These are phyloP conservation scores for Botrytis galanthina DNA, from an alignment of 2,329 filamentous ascomycete genomes.

Conservation along the genomic window DNA sequence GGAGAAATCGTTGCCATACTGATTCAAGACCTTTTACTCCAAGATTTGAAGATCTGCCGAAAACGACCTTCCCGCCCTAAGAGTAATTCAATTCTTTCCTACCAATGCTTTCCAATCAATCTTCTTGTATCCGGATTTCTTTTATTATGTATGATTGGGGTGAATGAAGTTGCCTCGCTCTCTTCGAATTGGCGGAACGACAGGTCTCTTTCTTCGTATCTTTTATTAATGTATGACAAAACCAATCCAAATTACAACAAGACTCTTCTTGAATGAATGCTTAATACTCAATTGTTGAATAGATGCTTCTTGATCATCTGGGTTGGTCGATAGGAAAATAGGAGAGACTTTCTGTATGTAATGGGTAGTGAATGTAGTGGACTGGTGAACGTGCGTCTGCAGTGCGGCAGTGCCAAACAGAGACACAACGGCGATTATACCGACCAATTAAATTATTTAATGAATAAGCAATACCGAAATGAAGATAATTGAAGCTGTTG, in stretches of 20 bases:
- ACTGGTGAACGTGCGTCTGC: constrained; percentile 24
- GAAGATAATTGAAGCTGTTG: constrained; percentile 1
- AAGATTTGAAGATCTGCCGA: neutral
- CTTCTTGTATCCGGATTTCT: neutral
- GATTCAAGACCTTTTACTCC: neutral
- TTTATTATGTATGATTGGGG: neutral
- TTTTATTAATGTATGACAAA: neutral
- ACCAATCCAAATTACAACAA: neutral
- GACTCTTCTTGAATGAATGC: neutral
- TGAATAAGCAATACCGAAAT: neutral
- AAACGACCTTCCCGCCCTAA: neutral
- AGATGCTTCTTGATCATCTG: neutral
- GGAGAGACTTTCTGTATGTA: constrained; percentile 15
- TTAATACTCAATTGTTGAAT: neutral
- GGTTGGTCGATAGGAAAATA: constrained; percentile 14
- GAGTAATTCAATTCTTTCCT: neutral
- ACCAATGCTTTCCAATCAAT: neutral
- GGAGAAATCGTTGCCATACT: constrained; percentile 40
- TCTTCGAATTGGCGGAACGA: neutral
- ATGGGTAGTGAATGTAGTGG: constrained; percentile 17
- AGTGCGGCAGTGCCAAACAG: constrained; percentile 17
- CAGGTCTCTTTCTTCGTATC: neutral
- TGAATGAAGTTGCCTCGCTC: neutral
- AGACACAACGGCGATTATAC: constrained; percentile 7
- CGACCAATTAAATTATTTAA: constrained; percentile 7